These are phyloP conservation scores for Phytopythium kandeliae DNA, from an alignment of 352 stramenopile genomes.

Conservation along the genomic window DNA sequence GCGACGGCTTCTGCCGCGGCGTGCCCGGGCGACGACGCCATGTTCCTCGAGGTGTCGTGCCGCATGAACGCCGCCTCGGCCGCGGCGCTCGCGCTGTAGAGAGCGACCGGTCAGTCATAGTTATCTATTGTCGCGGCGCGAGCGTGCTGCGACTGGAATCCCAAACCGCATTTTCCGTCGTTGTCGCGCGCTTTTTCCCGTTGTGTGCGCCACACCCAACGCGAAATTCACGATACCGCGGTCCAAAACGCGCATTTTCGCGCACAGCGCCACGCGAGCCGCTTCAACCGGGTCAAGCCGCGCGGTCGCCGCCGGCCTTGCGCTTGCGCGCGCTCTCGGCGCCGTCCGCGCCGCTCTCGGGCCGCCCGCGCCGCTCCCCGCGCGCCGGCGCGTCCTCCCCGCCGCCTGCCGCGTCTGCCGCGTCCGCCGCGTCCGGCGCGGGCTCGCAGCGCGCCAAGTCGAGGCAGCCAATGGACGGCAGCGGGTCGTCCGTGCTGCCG, in stretches of 20 bases:
- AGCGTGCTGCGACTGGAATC: neutral
- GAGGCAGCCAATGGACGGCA: slow-evolving; percentile 59
- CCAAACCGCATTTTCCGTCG: neutral
- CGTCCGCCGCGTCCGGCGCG: no score
- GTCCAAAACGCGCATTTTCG: no score
- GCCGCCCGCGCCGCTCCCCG: neutral
- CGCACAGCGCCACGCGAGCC: no score
- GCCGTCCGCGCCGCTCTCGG: slow-evolving; percentile 15
- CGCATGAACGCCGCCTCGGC: slow-evolving; percentile 44
- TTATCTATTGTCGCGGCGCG: slow-evolving; percentile 1
- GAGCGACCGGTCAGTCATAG: neutral
- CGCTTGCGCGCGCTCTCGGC: slow-evolving; percentile 25
- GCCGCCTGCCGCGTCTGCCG: no score
- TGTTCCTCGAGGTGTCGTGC: slow-evolving; percentile 80
- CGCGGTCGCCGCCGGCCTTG: slow-evolving; percentile 13
- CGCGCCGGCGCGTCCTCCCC: neutral
- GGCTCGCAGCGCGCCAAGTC: slow-evolving; percentile 38
- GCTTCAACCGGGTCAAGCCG: no score
- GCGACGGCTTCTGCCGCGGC: slow-evolving; percentile 12
- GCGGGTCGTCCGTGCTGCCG: slow-evolving; percentile 38
- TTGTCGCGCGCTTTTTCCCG: neutral
- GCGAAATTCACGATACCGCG: no score
- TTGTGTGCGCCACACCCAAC: no score
- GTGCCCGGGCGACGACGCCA: slow-evolving; percentile 25
- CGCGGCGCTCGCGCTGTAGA: slow-evolving; percentile 9